Base-by-base conservation (phyloP, 805 yeast species). In the Saturnispora ahearnii region DNA sequence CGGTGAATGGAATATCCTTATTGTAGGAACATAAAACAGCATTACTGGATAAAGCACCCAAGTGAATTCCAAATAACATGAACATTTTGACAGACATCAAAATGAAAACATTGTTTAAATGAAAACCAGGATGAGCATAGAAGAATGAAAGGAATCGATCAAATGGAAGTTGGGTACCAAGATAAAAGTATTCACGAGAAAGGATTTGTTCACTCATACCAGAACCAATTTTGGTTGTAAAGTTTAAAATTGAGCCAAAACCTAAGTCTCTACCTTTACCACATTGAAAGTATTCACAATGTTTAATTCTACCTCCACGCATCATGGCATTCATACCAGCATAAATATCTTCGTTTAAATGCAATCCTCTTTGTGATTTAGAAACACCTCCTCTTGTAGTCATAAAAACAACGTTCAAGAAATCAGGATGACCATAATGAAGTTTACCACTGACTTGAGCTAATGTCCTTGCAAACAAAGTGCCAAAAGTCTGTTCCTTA, bases 191-290 rank as follows among this genome's bases (percentile, higher is more conserved):
- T 65, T 85, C 95, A 70, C 95, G 76, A 28, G 89, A 84, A 53
- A 85, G 71, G 82, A 84, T 82, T 66, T 85, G 95, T 68, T 85
- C 95, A 66, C 93, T 91, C 95, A 85, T 85, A 69, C 95, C 95
- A 58, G 93, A 90, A 68, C 95, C 95, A 76, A 85, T 84, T 69
- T 85, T 85, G 38, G 90, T 84, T 21, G 89, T 84, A 76, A 85
- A 85, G 68, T 85, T 85, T 74, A 84, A 73, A 69, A 85, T 84
- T 4, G 93, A 84, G 52, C 89, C 89, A 67, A 85, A 85, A 63
- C 95, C 95, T 60, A 85, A 74, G 75, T 85, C 95, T 74, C 95
- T 76, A 64, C 95, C 95, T 69, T 85, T 85, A 69, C 95, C 95
- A 77, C 95, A 85, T 71, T 85, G 95, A 69, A 79, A 82, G 65